A percentile compares a stretch with the other conserved stretches of the same genome.
phyloP scores from a whole-genome alignment of 495 filamentous ascomycete genomes.

The Aspergillus hancockii region DNA sequence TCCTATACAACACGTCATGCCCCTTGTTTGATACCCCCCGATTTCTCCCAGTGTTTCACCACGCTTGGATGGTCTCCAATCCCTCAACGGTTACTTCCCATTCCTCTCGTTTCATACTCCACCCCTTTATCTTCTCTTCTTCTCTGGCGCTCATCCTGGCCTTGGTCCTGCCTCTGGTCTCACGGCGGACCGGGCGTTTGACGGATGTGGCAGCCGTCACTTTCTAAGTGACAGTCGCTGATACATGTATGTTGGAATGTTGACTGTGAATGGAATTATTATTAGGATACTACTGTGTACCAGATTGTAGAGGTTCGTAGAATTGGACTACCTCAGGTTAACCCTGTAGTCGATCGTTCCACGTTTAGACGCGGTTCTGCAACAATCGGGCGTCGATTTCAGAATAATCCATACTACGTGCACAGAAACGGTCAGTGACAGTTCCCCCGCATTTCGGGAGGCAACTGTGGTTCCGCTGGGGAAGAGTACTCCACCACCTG shows the following conservation, averaged over 20 bases:
- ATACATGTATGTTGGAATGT: slow-evolving; percentile 22
- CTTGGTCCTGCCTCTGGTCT: slow-evolving; percentile 6
- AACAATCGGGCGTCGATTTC: no score
- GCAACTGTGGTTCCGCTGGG: neutral
- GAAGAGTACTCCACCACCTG: neutral
- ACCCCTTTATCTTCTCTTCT: slow-evolving; percentile 9
- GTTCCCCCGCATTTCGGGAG: neutral
- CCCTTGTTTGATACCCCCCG: slow-evolving; percentile 22
- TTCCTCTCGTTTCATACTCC: slow-evolving; percentile 15
- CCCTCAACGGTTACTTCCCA: slow-evolving; percentile 3
- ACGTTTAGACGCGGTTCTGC: no score
- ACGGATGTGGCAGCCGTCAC: slow-evolving; percentile 47
- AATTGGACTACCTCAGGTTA: neutral
- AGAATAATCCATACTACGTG: no score
- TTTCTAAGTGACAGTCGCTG: slow-evolving; percentile 21
- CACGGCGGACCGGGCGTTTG: slow-evolving; percentile 9
- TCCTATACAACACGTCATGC: slow-evolving; percentile 4
- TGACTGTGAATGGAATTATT: slow-evolving; percentile 21
- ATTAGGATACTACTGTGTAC: neutral
- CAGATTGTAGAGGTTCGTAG: neutral
- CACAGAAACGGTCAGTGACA: no score
- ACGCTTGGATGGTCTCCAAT: slow-evolving; percentile 6
- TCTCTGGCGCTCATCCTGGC: slow-evolving; percentile 40
- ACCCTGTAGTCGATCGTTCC: neutral
- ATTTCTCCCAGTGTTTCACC: slow-evolving; percentile 5